Evolutionary conservation across 192 early-diverging fungal genomes (phyloP).

Genomic region (Linnemannia zychae): DNA sequence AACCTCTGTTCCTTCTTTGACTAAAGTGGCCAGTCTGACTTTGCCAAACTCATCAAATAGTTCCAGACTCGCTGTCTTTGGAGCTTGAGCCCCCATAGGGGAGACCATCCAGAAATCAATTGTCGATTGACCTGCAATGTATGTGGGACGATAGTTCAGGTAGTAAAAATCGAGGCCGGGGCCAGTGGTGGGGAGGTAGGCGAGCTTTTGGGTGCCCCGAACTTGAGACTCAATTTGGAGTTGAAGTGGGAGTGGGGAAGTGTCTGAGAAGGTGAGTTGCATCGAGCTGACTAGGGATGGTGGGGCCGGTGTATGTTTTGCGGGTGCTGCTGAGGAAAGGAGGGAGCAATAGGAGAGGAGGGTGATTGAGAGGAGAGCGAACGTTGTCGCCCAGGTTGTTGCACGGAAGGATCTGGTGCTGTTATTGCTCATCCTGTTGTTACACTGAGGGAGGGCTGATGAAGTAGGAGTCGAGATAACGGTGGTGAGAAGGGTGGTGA

Average conservation of each 20-base stretch:
- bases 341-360: background rate
- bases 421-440: background rate
- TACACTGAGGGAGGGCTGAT: background rate
- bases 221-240: conserved; percentile 23
- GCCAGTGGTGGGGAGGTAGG: conserved; percentile 19
- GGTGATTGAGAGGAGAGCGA: conserved; percentile 13
- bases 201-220: conserved; percentile 5
- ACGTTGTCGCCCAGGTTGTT: background rate
- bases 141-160: conserved; percentile 25
- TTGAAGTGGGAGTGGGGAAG: conserved; percentile 5
- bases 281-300: conserved; percentile 1
- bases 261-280: conserved; percentile 6
- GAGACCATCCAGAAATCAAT: conserved; percentile 36
- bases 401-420: background rate
- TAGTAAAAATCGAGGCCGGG: conserved; percentile 20
- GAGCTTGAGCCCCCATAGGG: background rate
- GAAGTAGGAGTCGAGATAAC: background rate
- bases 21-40: background rate
- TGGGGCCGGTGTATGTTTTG: background rate
- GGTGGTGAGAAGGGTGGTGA: background rate
- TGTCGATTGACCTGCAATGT: background rate
- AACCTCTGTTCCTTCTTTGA: conserved; percentile 10
- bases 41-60: conserved; percentile 23
- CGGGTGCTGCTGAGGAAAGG: conserved; percentile 9
- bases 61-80: conserved; percentile 5